Conservation (phyloP, 1,139 yeast species). For the Candida sp. region DNA sequence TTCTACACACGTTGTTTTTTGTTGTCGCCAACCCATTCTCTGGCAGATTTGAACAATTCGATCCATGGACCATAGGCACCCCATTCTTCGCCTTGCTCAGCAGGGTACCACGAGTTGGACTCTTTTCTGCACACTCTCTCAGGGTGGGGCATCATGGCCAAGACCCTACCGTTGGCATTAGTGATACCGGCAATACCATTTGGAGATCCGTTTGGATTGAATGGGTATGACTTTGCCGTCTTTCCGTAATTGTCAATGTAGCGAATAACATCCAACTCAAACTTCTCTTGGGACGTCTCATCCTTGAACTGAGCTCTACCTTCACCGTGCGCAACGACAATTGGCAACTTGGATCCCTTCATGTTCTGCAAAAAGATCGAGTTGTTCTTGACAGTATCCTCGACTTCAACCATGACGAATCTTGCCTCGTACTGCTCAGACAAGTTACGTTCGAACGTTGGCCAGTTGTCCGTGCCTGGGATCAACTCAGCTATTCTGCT, state of each 20-base stretch:
- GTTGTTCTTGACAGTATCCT: conserved; percentile 48
- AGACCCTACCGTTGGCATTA: conserved; percentile 90
- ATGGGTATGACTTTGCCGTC: conserved; percentile 83
- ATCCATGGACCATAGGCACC: conserved; percentile 94
- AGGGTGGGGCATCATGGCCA: conserved; percentile 99
- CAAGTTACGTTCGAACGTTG: conserved; percentile 88
- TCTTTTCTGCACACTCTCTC: conserved; percentile 92
- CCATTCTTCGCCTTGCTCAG: conserved; percentile 65
- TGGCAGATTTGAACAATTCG: conserved; percentile 88
- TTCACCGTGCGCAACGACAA: conserved; percentile 99
- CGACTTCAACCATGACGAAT: conserved; percentile 87
- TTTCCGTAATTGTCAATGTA: conserved; percentile 93
- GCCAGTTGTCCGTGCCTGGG: conserved; percentile 98
- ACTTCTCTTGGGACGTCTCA: conserved; percentile 41
- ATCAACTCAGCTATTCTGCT: conserved; percentile 87
- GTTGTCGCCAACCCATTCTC: conserved; percentile 83
- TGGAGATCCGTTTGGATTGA: conserved; percentile 96
- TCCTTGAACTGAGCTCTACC: conserved; percentile 82
- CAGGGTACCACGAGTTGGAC: conserved; percentile 91
- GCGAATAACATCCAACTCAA: conserved; percentile 63
- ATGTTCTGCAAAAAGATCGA: conserved; percentile 86
- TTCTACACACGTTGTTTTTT: conserved; percentile 6
- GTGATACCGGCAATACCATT: conserved; percentile 93
- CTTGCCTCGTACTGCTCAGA: conserved; percentile 99
- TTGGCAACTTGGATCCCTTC: conserved; percentile 92